Percentiles rank a stretch among this genome's conserved stretches.
Conservation (phyloP, 1,284 basidiomycete genomes). For the Marasmius oreades region DNA sequence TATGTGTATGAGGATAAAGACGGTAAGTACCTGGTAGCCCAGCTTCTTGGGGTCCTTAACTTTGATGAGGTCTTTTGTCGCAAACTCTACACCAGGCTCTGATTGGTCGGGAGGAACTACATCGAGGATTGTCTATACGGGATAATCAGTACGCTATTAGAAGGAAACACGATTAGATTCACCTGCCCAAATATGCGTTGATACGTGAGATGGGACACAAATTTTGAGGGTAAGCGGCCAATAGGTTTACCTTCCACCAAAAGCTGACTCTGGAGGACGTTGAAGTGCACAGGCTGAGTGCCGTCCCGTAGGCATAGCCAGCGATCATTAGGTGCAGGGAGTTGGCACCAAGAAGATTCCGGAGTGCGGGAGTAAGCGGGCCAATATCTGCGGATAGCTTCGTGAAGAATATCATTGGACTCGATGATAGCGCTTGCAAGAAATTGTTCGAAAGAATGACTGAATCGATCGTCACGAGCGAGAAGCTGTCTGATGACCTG, state of each 20-base stretch:
- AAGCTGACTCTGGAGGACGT: constrained; percentile 39
- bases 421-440: not conserved
- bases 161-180: not conserved
- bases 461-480: not conserved
- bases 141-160: not conserved
- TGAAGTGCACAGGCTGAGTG: constrained; percentile 29
- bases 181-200: constrained; percentile 27
- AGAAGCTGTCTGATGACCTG: not conserved
- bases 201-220: constrained; percentile 31
- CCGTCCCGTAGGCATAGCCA: constrained; percentile 28
- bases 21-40: constrained; percentile 2
- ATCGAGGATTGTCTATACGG: not conserved
- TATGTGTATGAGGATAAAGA: not conserved
- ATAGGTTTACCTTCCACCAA: constrained; percentile 38
- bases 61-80: not conserved
- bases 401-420: constrained; percentile 26
- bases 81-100: not conserved
- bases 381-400: constrained; percentile 35
- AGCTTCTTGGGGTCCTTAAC: not conserved
- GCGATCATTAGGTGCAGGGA: constrained; percentile 25
- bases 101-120: not conserved
- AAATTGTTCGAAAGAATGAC: not conserved
- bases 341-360: constrained; percentile 26
- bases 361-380: constrained; percentile 24
- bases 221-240: constrained; percentile 32